Conservation (phyloP, 1,284 basidiomycete genomes). For the Mycosarcoma mackinlayi region DNA sequence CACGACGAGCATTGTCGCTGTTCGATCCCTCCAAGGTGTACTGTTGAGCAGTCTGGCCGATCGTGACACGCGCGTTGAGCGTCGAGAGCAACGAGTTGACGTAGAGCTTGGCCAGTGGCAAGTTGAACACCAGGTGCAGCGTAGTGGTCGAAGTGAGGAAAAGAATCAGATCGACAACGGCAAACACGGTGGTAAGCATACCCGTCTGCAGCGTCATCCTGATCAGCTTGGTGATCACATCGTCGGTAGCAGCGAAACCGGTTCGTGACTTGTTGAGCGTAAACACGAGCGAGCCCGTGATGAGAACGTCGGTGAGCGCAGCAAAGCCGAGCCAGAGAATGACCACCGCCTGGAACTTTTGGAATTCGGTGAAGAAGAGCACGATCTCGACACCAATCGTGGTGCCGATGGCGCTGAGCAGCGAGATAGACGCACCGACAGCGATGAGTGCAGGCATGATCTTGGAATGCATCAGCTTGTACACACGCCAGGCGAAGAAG, state of each 20-base stretch:
- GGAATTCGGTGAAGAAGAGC: slow-evolving; percentile 50
- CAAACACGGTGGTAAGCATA: slow-evolving; percentile 57
- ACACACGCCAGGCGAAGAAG: slow-evolving; percentile 65
- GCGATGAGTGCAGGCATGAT: slow-evolving; percentile 51
- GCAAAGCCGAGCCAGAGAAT: slow-evolving; percentile 62
- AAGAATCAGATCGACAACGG: slow-evolving; percentile 58
- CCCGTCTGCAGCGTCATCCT: slow-evolving; percentile 62
- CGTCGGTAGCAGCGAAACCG: slow-evolving; percentile 63
- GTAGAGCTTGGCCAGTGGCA: slow-evolving; percentile 64
- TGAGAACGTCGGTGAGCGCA: slow-evolving; percentile 58
- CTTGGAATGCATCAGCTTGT: slow-evolving; percentile 55
- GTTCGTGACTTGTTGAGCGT: slow-evolving; percentile 61
- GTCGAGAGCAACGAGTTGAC: slow-evolving; percentile 65
- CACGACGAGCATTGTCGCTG: slow-evolving; percentile 45
- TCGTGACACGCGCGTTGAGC: slow-evolving; percentile 59
- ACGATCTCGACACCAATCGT: slow-evolving; percentile 61
- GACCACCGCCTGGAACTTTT: slow-evolving; percentile 62
- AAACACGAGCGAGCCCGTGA: slow-evolving; percentile 56
- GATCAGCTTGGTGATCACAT: slow-evolving; percentile 63
- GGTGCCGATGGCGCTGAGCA: slow-evolving; percentile 56
- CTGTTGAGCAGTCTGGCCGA: slow-evolving; percentile 22
- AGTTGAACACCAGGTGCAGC: slow-evolving; percentile 61
- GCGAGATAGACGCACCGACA: slow-evolving; percentile 34
- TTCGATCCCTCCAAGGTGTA: slow-evolving; percentile 51
- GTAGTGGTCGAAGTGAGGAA: slow-evolving; percentile 58